phyloP scores from a whole-genome alignment of 2,329 filamentous ascomycete genomes.

The Trichoderma simmonsii region DNA sequence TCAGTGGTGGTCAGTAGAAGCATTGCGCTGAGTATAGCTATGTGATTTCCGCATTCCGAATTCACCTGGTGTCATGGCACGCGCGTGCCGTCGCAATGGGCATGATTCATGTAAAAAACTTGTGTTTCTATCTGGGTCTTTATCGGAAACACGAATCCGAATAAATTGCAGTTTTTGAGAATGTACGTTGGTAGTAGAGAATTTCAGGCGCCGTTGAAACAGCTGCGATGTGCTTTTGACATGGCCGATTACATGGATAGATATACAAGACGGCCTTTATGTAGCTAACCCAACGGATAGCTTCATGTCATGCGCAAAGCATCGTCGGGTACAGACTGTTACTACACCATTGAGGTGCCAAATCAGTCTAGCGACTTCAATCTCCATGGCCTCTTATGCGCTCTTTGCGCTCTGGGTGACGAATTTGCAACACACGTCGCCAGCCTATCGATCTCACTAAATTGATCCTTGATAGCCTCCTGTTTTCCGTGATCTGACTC shows the following conservation, averaged over 20 bases:
- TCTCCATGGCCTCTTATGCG: background rate
- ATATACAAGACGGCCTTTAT: background rate
- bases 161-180: background rate
- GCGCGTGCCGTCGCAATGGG: background rate
- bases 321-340: background rate
- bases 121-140: background rate
- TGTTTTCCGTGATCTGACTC: no score
- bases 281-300: background rate
- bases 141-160: background rate
- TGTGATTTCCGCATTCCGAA: background rate
- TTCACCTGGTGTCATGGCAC: background rate
- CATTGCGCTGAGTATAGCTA: background rate
- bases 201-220: background rate
- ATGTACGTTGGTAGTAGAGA: background rate
- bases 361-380: background rate
- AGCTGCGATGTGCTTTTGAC: background rate
- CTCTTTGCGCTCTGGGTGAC: background rate
- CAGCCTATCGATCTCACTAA: background rate
- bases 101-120: background rate
- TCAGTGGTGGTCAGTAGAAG: background rate
- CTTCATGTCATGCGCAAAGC: background rate
- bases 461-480: background rate
- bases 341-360: background rate
- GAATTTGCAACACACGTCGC: background rate
- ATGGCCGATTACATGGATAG: background rate